These are phyloP conservation scores for Xylaria sp. DNA, from an alignment of 2,329 filamentous ascomycete genomes.

Conservation along the genomic window DNA sequence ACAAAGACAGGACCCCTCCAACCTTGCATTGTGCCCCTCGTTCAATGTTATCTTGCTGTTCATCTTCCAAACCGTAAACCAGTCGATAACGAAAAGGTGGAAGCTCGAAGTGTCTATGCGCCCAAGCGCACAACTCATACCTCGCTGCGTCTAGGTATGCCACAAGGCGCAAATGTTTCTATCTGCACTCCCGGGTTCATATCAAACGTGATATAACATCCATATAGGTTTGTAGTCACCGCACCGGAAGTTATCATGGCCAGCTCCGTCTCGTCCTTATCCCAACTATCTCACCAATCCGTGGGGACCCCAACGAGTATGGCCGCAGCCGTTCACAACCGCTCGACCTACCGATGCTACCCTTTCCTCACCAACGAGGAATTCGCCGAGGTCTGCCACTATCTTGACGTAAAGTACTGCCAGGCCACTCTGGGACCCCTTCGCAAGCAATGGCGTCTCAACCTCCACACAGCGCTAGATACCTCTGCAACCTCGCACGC, in stretches of 20 bases:
- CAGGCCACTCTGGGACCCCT: conserved; percentile 66
- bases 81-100: neutral
- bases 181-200: neutral
- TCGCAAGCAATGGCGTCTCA: conserved; percentile 65
- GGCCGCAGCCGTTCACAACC: conserved; percentile 29
- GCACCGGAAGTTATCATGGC: conserved; percentile 6
- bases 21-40: conserved; percentile 10
- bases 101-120: neutral
- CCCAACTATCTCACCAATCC: neutral
- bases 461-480: conserved; percentile 62
- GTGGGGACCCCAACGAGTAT: conserved; percentile 8
- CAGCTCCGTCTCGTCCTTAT: neutral
- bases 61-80: neutral
- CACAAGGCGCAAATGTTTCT: neutral
- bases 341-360: conserved; percentile 61
- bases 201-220: neutral
- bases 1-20: neutral
- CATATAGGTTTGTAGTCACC: neutral
- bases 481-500: conserved; percentile 53
- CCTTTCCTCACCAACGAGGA: conserved; percentile 70
- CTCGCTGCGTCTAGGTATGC: neutral
- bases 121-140: neutral
- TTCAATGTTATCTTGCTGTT: neutral
- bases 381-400: conserved; percentile 72
- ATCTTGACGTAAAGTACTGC: conserved; percentile 67